Conservation (phyloP, 2,329 filamentous ascomycete genomes). For the Fusarium sp. region DNA sequence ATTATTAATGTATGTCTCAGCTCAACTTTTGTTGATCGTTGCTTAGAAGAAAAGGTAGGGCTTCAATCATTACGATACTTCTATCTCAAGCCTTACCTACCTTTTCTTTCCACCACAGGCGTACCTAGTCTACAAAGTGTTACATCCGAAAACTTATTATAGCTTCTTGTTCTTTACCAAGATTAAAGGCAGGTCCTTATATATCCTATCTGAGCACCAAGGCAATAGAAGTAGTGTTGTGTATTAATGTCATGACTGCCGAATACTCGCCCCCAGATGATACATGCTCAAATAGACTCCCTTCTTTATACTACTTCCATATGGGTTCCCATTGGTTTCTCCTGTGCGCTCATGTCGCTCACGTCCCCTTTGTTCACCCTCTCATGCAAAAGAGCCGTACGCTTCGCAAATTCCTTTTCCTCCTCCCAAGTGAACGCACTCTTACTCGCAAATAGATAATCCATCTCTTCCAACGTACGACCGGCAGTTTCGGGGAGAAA, state of each 20-base stretch:
- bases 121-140: too few relatives aligned
- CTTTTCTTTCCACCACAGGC: too few relatives aligned
- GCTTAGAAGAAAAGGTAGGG: too few relatives aligned
- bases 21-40: too few relatives aligned
- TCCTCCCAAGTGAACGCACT: constrained; percentile 15
- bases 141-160: too few relatives aligned
- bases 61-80: too few relatives aligned
- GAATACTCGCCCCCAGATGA: neutral
- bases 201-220: too few relatives aligned
- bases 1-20: too few relatives aligned
- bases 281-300: neutral
- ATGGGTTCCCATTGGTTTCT: neutral
- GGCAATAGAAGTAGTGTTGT: neutral
- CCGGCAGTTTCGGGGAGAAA: constrained; percentile 19
- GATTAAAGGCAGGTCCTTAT: too few relatives aligned
- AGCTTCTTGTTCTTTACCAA: too few relatives aligned
- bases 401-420: constrained; percentile 18
- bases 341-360: neutral
- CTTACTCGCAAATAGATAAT: constrained; percentile 22
- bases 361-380: neutral
- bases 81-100: too few relatives aligned
- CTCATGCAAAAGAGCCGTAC: constrained; percentile 5
- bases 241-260: neutral
- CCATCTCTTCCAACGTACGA: constrained; percentile 15
- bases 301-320: neutral